Base-by-base conservation (phyloP, 1,284 basidiomycete species). In the Fomitopsis betulina region DNA sequence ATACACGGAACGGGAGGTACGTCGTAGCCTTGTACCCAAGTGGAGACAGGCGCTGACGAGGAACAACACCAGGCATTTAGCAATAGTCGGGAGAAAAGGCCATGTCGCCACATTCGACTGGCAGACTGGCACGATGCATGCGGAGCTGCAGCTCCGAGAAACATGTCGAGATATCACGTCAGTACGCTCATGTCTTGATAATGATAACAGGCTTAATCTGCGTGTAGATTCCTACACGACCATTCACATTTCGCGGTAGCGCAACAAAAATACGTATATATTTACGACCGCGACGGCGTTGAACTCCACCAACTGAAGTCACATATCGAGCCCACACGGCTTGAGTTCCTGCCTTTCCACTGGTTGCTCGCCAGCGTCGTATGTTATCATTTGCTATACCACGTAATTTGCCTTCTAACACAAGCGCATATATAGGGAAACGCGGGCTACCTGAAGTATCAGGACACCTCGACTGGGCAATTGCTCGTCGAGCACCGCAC, bases 71-170 rank as follows among this genome's bases (percentile, higher is more conserved):
- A 93, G 94, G 69, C 89, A 95, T 72, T 72, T 96, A 54, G 94
- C 92, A 0, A 85, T 97, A 62, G 91, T 84, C 1, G 94, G 94
- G 5, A 80, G 81, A 19, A 83, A 81, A 57, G 96, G 96, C 0
- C 94, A 98, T 74, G 84, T 96, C n/a, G 93, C 94, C 1, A 93
- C 94, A 0, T 96, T 98, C 67, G 95, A 98, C 72, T 96, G 94
- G 93, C 89, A 94, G 72, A 86, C 91, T 0, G 94, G 94, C 0
- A 87, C 86, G 43, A 75, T 98, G 35, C 89, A 94, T 67, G 84
- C 91, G 4, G 96, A 99, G 70, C 79, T 98, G 35, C 94, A 97
- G 65, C 78, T 98, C 5, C 83, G 85, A 59, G 96, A 98, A 75
- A 94, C 93, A 37, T 81, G 91, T 82, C 66, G 94, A 63, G 96